These are phyloP conservation scores for Avena atlantica DNA, from an alignment of 176 grass and related monocot species.

Conservation along the genomic window DNA sequence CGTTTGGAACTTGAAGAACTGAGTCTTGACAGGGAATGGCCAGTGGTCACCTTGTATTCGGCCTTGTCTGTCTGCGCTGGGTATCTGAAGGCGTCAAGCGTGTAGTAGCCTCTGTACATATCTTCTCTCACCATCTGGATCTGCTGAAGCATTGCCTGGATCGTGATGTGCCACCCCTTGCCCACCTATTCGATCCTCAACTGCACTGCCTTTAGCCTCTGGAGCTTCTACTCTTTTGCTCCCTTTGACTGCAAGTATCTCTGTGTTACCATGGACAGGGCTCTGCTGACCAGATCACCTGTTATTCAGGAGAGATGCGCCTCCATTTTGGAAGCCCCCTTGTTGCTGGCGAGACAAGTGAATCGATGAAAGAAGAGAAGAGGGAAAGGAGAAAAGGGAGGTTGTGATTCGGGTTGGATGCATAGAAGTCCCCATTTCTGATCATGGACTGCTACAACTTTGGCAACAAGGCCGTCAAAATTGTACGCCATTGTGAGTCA, in stretches of 20 bases:
- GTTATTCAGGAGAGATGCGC: constrained; percentile 19
- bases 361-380: no score
- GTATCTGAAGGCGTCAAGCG: neutral
- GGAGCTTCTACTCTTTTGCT: constrained; percentile 28
- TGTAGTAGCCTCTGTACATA: constrained; percentile 36
- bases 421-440: neutral
- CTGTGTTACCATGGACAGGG: constrained; percentile 17
- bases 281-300: constrained; percentile 32
- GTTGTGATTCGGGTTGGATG: neutral
- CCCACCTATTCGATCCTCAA: neutral
- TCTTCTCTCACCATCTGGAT: constrained; percentile 25
- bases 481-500: no score
- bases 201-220: constrained; percentile 19
- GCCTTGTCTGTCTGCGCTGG: neutral
- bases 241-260: neutral
- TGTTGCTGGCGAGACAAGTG: no score
- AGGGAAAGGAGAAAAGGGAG: neutral
- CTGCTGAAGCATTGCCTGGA: constrained; percentile 34
- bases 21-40: neutral
- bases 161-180: constrained; percentile 9
- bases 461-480: neutral
- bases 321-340: neutral
- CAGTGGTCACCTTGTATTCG: neutral
- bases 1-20: neutral
- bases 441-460: neutral